Evolutionary conservation across 2,329 filamentous ascomycete genomes (phyloP).

Genomic region (Epichloe bromicola): DNA sequence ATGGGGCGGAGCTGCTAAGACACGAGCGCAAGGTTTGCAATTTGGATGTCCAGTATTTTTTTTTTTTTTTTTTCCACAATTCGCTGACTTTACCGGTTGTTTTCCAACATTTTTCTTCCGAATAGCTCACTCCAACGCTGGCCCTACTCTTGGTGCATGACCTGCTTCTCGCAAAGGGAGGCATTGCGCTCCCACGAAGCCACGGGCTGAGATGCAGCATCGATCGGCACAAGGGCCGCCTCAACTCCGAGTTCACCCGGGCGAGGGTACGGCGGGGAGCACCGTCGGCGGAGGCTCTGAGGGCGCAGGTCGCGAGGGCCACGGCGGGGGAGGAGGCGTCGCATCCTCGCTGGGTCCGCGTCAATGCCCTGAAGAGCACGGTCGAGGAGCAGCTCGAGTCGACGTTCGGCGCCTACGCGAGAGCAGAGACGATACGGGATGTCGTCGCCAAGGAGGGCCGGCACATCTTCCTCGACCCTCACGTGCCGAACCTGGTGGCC

Average conservation of each 20-base stretch:
- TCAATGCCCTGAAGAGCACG: slow-evolving; percentile 67
- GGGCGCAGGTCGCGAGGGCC: slow-evolving; percentile 39
- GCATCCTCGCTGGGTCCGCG: slow-evolving; percentile 82
- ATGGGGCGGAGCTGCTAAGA: slow-evolving; percentile 61
- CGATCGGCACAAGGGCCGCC: slow-evolving; percentile 66
- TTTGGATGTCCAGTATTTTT: neutral
- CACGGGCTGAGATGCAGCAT: slow-evolving; percentile 68
- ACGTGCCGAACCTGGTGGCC: slow-evolving; percentile 76
- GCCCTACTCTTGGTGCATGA: slow-evolving; percentile 79
- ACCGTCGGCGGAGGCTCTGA: slow-evolving; percentile 53
- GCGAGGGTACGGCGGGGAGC: slow-evolving; percentile 60
- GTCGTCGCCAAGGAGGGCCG: slow-evolving; percentile 36
- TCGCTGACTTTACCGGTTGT: neutral
- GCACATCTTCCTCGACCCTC: slow-evolving; percentile 57
- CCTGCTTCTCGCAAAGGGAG: slow-evolving; percentile 64
- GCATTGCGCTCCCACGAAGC: slow-evolving; percentile 65
- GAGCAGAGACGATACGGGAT: slow-evolving; percentile 41
- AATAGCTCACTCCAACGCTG: slow-evolving; percentile 64
- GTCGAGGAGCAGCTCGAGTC: slow-evolving; percentile 59
- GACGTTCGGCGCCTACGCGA: slow-evolving; percentile 55
- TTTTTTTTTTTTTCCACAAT: neutral
- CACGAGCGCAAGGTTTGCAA: slow-evolving; percentile 65
- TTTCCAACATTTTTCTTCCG: neutral
- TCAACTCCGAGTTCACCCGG: slow-evolving; percentile 73
- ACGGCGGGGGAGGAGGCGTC: slow-evolving; percentile 36